Conservation (phyloP, 345 rosid species). For the Salix udensis region DNA sequence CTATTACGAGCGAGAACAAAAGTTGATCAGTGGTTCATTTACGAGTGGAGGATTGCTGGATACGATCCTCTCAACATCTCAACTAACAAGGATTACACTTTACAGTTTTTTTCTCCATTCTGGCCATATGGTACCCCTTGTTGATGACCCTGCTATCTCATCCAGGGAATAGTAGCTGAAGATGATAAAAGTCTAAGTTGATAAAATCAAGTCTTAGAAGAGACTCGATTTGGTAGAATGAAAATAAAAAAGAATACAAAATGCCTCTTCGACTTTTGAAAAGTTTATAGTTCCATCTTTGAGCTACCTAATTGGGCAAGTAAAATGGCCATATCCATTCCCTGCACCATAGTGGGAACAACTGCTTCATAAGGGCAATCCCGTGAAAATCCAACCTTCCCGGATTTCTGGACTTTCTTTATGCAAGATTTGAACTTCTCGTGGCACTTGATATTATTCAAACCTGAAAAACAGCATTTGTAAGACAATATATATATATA, state of each 20-base stretch:
- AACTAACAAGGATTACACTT: no score
- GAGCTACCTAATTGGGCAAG: constrained; percentile 58
- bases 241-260: background rate
- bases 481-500: background rate
- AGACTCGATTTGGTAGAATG: background rate
- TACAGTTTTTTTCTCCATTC: background rate
- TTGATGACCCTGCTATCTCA: background rate
- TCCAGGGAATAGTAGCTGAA: background rate
- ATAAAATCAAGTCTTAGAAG: background rate
- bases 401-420: constrained; percentile 51
- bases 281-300: constrained; percentile 42
- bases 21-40: no score
- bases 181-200: background rate
- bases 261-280: constrained; percentile 3
- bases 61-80: no score
- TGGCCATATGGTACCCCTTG: background rate
- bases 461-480: constrained; percentile 35
- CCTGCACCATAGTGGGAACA: constrained; percentile 73
- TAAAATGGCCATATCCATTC: constrained; percentile 81
- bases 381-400: constrained; percentile 61
- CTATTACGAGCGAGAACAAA: no score
- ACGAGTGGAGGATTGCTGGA: no score
- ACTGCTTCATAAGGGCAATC: constrained; percentile 61
- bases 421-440: constrained; percentile 69
- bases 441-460: constrained; percentile 61